Base-by-base conservation (phyloP, 768 basidiomycete genomes). In the Leccinum olivaceopallidum region DNA sequence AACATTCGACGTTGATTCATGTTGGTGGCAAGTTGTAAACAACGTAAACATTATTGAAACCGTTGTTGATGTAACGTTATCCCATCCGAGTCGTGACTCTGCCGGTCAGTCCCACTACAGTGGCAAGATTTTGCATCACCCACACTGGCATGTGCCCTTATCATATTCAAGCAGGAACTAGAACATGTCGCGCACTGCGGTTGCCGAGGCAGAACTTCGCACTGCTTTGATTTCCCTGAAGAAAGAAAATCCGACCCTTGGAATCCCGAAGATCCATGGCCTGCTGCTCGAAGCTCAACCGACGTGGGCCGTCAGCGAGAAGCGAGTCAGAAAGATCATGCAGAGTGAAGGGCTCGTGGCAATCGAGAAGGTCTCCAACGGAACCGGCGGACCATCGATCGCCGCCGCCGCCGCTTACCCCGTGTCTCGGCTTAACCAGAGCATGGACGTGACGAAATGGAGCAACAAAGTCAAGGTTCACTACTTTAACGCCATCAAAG, bases 281-380 rank as follows among this genome's bases (percentile, higher is more conserved):
- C 78, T 84, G 6, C 75, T 95, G 9, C 80, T 88, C 13, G 72
- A 79, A 13, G 74, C 77, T 10, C 75, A 90, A 64, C 83, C 89
- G 3, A 78, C 81, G 24, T 95, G 92, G 91, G 72, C 81, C 0
- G 90, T 94, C 63, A 91, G 90, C 71, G 94, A 95, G 73, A 94
- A 93, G 68, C 83, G 94, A 24, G 81, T 88, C 5, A 77, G 86
- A 52, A 94, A 90, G 72, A 75, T 90, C 53, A 75, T 94, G 2
- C 87, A 89, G 63, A 76, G 69, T 20, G 81, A 84, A 60, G 85
- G 84, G 0, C 76, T 88, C 34, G 73, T 83, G 22, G 69, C 65
- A n/a, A 58, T 56, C 2, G 66, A 55, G 34, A 63, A 20, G 53
- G 55, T 28, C 16, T 44, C 42, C 42, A 56, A n/a, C 2, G 59